A percentile compares a stretch with the other conserved stretches of the same genome.
These are phyloP conservation scores for Periconia digitata DNA, from an alignment of 2,329 filamentous ascomycete species.

Conservation along the genomic window DNA sequence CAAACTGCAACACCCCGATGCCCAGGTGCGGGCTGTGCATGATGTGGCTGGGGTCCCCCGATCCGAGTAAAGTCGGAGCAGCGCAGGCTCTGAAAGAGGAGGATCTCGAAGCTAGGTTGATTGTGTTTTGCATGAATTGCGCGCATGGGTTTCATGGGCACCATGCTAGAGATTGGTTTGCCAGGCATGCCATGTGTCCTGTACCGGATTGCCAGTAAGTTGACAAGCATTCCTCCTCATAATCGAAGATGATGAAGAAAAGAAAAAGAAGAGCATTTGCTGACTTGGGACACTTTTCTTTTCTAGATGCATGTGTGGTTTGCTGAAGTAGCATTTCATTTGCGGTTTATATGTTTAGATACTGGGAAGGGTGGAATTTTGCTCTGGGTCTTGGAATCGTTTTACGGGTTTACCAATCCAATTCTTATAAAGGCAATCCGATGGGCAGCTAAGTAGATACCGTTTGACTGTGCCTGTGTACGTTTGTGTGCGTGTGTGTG, in stretches of 20 bases:
- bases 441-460: no score
- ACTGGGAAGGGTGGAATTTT: no score
- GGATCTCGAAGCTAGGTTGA: slow-evolving; percentile 57
- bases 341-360: no score
- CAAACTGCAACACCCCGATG: slow-evolving; percentile 63
- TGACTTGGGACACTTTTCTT: background rate
- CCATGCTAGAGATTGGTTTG: slow-evolving; percentile 65
- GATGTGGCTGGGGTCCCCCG: slow-evolving; percentile 62
- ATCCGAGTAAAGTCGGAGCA: slow-evolving; percentile 50
- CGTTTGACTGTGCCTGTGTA: no score
- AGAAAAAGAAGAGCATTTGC: no score
- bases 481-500: no score
- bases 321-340: slow-evolving; percentile 31
- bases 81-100: slow-evolving; percentile 39
- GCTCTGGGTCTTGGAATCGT: no score
- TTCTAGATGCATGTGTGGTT: slow-evolving; percentile 51
- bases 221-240: background rate
- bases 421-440: no score
- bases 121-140: slow-evolving; percentile 64
- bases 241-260: no score
- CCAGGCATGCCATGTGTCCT: slow-evolving; percentile 55
- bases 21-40: slow-evolving; percentile 65
- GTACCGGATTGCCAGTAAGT: slow-evolving; percentile 53
- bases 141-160: slow-evolving; percentile 66
- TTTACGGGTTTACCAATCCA: no score